Evolutionary conservation across 2,329 filamentous ascomycete genomes (phyloP), one percentile per base, ranked within the genome.

Genomic region (Orbilia quercus): DNA sequence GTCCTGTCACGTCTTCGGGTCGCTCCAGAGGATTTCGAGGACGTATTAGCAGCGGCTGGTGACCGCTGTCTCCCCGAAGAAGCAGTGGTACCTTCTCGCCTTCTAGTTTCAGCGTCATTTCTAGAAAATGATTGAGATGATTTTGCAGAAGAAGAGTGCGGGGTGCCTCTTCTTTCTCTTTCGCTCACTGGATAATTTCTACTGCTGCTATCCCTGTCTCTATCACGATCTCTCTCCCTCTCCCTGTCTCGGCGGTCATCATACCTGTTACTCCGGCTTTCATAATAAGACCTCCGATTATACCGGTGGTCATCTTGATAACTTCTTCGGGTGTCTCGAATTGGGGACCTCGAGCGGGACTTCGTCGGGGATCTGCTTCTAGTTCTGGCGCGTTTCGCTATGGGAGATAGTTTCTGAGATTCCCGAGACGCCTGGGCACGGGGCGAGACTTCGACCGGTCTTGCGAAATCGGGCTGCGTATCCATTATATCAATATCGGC

Each of bases 71-170:
- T 80, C 82, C 81, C 82, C 54, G 64, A 57, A 70, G 62, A 72
- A 70, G 81, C 80, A 83, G 81, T 78, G 82, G 85, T 83, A 83
- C 84, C 84, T 82, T 84, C 85, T 60, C 69, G 69, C 86, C 87
- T 83, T 82, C 82, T 83, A 85, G 82, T 84, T 88, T 91, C 89
- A 90, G 88, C 84, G 84, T 89, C 83, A 82, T 84, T 80, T 85
- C 83, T 88, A 81, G 82, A 50, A 44, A 81, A 82, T 82, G 80
- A 82, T 82, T 84, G 84, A 84, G 69, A 62, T 73, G 69, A 57
- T 73, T 73, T 73, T 42, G 48, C 69, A 58, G 69, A 73, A 62
- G 69, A 84, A 83, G 82, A 83, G 82, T 85, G 83, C 83, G 83
- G 84, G 83, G 84, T 83, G 81, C 84, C 83, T 82, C 84, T 64